Evolutionary conservation across 2,329 filamentous ascomycete species (phyloP).

Genomic region (Colletotrichum simmondsii): DNA sequence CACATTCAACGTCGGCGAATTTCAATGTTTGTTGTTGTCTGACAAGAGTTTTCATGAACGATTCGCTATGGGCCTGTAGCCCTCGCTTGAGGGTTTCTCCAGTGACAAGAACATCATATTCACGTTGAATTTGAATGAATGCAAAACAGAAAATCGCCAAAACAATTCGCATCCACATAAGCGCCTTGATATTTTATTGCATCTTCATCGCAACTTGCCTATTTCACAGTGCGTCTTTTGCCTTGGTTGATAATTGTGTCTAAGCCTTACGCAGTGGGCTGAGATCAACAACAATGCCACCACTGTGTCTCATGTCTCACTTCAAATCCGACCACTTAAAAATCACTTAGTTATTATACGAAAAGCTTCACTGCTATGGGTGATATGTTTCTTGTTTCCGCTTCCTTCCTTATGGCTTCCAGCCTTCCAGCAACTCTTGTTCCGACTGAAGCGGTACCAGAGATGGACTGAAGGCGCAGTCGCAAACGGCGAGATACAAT

Average conservation of each 20-base stretch:
- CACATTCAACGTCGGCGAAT: not conserved
- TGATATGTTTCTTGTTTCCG: not conserved
- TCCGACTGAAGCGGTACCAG: not conserved
- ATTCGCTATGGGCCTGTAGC: not conserved
- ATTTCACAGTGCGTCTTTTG: not conserved
- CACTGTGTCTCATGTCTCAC: not conserved
- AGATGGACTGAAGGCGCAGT: too few species aligned
- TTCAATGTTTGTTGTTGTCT: not conserved
- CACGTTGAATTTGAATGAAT: not conserved
- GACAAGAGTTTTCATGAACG: not conserved
- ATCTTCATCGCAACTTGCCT: too few species aligned
- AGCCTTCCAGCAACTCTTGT: not conserved
- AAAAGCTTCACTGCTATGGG: not conserved
- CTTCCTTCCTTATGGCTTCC: not conserved
- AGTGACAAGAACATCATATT: not conserved
- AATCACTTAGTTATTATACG: not conserved
- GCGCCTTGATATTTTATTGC: not conserved
- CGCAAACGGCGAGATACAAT: too few species aligned
- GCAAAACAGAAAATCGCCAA: not conserved
- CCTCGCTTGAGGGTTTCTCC: not conserved
- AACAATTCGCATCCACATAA: not conserved
- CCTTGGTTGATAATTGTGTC: not conserved
- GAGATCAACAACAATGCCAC: not conserved
- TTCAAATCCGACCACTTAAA: not conserved
- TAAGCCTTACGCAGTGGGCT: not conserved